Percentiles rank a stretch among this genome's conserved stretches.
Conservation (phyloP, 306 rosid genomes). For the Cyamopsis tetragonoloba region DNA sequence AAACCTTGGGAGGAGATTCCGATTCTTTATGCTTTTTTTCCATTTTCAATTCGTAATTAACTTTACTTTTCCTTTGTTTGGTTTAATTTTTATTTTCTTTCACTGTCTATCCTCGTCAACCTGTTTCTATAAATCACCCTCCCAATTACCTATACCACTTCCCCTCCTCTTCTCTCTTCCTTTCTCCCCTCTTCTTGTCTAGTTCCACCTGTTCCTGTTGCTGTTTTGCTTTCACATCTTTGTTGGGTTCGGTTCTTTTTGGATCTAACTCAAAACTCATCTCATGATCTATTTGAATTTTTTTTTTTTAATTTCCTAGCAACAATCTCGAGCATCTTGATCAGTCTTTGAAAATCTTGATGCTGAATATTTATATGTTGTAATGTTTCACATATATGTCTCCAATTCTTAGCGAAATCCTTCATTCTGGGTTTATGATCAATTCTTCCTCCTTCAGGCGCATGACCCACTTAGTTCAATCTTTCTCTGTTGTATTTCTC, state of each 20-base stretch:
- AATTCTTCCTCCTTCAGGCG: conserved; percentile 79
- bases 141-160: conserved; percentile 15
- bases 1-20: conserved; percentile 48
- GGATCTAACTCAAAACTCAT: no score
- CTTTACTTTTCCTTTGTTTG: neutral
- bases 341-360: conserved; percentile 24
- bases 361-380: conserved; percentile 28
- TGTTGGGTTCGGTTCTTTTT: neutral
- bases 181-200: no score
- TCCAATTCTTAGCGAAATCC: conserved; percentile 81
- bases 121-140: conserved; percentile 51
- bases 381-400: conserved; percentile 62
- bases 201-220: neutral
- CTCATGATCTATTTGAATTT: no score
- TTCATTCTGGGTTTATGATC: conserved; percentile 72
- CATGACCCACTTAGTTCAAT: conserved; percentile 86
- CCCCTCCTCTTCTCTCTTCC: conserved; percentile 17
- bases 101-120: neutral
- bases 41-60: neutral
- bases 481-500: conserved; percentile 87
- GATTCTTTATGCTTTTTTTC: conserved; percentile 25
- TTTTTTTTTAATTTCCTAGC: no score
- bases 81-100: neutral
- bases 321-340: no score
- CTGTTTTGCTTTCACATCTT: conserved; percentile 11